These are phyloP conservation scores for Fraxinus americana DNA, from an alignment of 257 asterid genomes.

Conservation along the genomic window DNA sequence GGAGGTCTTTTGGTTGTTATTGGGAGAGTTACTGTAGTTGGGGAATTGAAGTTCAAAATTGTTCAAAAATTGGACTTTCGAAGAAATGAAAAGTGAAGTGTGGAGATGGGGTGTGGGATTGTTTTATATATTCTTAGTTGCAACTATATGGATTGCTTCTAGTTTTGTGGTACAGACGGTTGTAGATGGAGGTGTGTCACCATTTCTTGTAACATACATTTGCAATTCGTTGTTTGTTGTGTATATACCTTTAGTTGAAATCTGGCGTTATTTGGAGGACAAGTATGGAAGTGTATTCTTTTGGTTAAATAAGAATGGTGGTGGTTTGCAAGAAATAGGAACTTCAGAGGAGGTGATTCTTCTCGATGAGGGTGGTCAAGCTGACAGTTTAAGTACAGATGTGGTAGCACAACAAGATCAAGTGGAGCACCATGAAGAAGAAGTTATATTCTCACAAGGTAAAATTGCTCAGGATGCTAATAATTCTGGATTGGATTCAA, in stretches of 20 bases:
- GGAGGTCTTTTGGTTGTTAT: constrained; percentile 2
- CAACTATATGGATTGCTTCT: constrained; percentile 94
- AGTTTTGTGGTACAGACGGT: constrained; percentile 93
- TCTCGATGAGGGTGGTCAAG: constrained; percentile 40
- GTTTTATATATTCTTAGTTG: constrained; percentile 73
- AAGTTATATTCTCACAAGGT: constrained; percentile 5
- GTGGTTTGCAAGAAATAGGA: constrained; percentile 36
- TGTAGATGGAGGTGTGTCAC: constrained; percentile 89
- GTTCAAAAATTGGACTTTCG: constrained; percentile 5
- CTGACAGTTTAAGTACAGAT: constrained; percentile 20
- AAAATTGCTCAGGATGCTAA: constrained; percentile 21
- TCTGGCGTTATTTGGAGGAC: constrained; percentile 72
- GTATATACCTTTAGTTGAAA: constrained; percentile 80
- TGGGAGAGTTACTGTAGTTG: constrained; percentile 3
- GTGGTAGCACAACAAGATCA: constrained; percentile 20
- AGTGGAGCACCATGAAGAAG: constrained; percentile 26
- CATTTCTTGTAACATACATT: constrained; percentile 80
- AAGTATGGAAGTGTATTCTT: constrained; percentile 60
- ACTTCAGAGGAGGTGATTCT: constrained; percentile 64
- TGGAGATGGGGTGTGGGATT: constrained; percentile 89
- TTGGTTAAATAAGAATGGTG: constrained; percentile 48
- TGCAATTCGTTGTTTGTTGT: constrained; percentile 88
- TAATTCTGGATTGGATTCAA: constrained; percentile 58
- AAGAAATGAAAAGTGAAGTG: constrained; percentile 53
- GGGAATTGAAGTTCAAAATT: constrained; percentile 18